A percentile compares a stretch with the other conserved stretches of the same genome.
Evolutionary conservation across 805 yeast genomes (phyloP).

Genomic region (Kodamaea hsintzibuensis): DNA sequence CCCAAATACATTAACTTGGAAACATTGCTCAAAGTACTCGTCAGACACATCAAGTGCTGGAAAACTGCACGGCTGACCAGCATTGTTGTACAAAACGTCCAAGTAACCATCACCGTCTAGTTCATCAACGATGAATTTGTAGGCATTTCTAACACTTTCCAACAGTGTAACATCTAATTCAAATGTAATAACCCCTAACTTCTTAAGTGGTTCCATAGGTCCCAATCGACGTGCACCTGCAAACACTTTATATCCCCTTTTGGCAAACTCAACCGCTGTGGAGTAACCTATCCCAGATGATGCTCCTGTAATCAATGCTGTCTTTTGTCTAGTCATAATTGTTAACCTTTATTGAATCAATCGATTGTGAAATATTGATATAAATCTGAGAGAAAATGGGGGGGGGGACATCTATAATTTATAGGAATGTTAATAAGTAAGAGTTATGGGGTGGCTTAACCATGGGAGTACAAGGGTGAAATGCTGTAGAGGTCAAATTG

Average conservation of each 20-base stretch:
- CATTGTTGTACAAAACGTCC: constrained; percentile 71
- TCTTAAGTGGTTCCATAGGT: constrained; percentile 53
- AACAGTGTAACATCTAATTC: constrained; percentile 57
- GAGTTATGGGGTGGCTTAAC: too few species aligned
- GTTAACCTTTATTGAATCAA: too few species aligned
- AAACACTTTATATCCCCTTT: constrained; percentile 57
- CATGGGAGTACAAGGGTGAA: too few species aligned
- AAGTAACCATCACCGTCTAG: constrained; percentile 40
- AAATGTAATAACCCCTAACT: constrained; percentile 47
- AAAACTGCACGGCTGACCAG: constrained; percentile 74
- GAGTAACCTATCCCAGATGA: constrained; percentile 58
- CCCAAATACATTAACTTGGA: constrained; percentile 69
- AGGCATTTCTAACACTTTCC: constrained; percentile 48
- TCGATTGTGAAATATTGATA: too few species aligned
- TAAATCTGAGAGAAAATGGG: too few species aligned
- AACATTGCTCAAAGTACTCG: constrained; percentile 50
- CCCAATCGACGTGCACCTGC: constrained; percentile 73
- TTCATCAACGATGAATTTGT: constrained; percentile 34
- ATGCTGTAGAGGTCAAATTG: too few species aligned
- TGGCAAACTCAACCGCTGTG: constrained; percentile 49
- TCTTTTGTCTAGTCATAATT: constrained; percentile 9
- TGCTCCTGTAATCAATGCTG: constrained; percentile 48
- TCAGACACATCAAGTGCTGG: constrained; percentile 70
- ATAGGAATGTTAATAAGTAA: too few species aligned
- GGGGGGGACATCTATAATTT: too few species aligned